Percentiles rank a stretch among this genome's conserved stretches.
Conservation (phyloP, 2,329 filamentous ascomycete genomes). For the Metarhizium robertsii region DNA sequence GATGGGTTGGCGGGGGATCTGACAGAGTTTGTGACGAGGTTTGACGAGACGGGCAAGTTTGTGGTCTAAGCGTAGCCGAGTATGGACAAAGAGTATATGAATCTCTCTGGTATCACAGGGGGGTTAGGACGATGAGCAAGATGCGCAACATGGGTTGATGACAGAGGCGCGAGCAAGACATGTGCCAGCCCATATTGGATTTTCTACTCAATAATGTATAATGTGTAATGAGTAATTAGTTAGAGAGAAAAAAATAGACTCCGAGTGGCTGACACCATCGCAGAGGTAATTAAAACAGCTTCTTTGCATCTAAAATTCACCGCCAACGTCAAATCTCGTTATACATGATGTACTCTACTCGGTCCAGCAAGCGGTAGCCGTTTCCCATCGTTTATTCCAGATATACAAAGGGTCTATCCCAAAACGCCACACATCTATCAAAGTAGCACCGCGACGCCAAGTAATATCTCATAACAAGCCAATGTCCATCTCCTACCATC, state of each 20-base stretch:
- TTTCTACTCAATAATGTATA: no score
- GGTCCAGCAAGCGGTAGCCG: background rate
- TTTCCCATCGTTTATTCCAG: background rate
- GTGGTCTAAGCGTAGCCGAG: background rate
- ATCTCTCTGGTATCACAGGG: no score
- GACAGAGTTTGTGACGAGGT: conserved; percentile 5
- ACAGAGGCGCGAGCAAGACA: no score
- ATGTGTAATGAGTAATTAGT: no score
- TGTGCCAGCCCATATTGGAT: no score
- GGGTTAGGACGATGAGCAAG: no score
- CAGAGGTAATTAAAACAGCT: no score
- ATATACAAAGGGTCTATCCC: conserved; percentile 8
- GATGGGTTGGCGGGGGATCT: conserved; percentile 29
- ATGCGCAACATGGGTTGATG: no score
- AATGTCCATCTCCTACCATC: conserved; percentile 22
- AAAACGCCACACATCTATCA: conserved; percentile 7
- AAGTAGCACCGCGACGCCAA: conserved; percentile 1
- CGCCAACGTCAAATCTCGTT: background rate
- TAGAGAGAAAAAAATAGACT: no score
- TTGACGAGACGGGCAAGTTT: conserved; percentile 17
- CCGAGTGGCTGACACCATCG: no score
- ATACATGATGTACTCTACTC: background rate
- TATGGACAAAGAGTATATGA: background rate
- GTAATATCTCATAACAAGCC: background rate
- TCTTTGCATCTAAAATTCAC: no score